Percentiles rank a stretch among this genome's conserved stretches.
Conservation (phyloP, 78 protist species). For the Cavenderia fasciculata region DNA sequence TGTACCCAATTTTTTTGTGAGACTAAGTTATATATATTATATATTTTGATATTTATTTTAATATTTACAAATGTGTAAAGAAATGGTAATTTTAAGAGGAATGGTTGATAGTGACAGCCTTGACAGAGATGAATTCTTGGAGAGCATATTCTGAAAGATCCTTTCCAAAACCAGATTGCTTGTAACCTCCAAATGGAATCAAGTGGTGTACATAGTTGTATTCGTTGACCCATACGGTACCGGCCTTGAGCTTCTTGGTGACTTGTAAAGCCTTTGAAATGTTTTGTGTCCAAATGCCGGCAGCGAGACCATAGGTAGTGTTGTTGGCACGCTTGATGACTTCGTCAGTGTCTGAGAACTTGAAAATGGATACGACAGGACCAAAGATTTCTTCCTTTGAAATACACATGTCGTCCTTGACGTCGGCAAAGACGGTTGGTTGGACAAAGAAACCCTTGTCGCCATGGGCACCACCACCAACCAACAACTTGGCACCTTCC, state of each 20-base stretch:
- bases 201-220: background rate
- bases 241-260: conserved; percentile 30
- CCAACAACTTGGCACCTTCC: conserved; percentile 61
- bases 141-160: conserved; percentile 49
- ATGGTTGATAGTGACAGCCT: conserved; percentile 36
- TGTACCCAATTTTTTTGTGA: no score
- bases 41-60: no score
- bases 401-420: conserved; percentile 73
- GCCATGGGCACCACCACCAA: conserved; percentile 52
- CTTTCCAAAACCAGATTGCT: conserved; percentile 48
- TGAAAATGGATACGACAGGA: conserved; percentile 77
- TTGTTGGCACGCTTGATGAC: conserved; percentile 83
- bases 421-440: conserved; percentile 85
- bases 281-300: conserved; percentile 81
- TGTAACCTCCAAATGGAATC: conserved; percentile 71
- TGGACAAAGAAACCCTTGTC: conserved; percentile 82
- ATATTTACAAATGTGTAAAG: no score
- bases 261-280: conserved; percentile 23
- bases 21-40: no score
- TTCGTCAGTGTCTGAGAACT: conserved; percentile 79
- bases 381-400: conserved; percentile 91
- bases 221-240: conserved; percentile 56
- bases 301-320: conserved; percentile 85
- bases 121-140: conserved; percentile 3
- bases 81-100: background rate